Evolutionary conservation across 768 basidiomycete genomes (phyloP).

Genomic region (Flagelloscypha sp.): DNA sequence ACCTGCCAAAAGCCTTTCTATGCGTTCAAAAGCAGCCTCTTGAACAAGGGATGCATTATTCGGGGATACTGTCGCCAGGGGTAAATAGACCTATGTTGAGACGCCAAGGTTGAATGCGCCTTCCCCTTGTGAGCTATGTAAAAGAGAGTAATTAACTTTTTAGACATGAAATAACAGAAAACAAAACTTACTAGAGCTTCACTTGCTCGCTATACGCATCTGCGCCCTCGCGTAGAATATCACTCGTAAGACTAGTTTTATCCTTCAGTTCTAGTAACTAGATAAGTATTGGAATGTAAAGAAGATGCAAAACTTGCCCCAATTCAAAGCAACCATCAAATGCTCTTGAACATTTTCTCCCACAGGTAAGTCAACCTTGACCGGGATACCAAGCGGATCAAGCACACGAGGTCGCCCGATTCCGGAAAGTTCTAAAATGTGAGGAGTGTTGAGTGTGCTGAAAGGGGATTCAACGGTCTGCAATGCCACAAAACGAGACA

Average conservation of each 20-base stretch:
- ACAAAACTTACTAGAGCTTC: conserved; percentile 22
- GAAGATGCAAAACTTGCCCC: conserved; percentile 13
- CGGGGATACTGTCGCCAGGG: conserved; percentile 11
- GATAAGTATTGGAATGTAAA: neutral
- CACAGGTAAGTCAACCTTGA: conserved; percentile 30
- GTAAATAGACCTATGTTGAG: conserved; percentile 21
- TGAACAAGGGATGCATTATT: conserved; percentile 13
- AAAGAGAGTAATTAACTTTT: neutral
- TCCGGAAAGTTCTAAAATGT: conserved; percentile 27
- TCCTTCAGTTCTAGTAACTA: conserved; percentile 20
- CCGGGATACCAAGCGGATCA: conserved; percentile 16
- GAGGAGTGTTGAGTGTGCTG: conserved; percentile 22
- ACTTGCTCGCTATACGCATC: conserved; percentile 20
- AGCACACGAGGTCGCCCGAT: conserved; percentile 19
- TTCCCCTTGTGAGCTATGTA: conserved; percentile 1
- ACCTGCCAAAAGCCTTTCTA: conserved; percentile 16
- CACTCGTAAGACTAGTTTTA: conserved; percentile 19
- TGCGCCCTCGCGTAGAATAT: conserved; percentile 20
- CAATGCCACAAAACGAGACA: neutral
- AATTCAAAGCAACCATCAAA: conserved; percentile 15
- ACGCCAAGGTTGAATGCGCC: conserved; percentile 10
- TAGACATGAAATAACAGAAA: neutral
- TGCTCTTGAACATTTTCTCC: conserved; percentile 53
- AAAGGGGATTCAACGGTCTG: no score
- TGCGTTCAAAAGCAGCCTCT: conserved; percentile 15